Conservation (phyloP, 306 rosid species). For the Luffa aegyptiaca region DNA sequence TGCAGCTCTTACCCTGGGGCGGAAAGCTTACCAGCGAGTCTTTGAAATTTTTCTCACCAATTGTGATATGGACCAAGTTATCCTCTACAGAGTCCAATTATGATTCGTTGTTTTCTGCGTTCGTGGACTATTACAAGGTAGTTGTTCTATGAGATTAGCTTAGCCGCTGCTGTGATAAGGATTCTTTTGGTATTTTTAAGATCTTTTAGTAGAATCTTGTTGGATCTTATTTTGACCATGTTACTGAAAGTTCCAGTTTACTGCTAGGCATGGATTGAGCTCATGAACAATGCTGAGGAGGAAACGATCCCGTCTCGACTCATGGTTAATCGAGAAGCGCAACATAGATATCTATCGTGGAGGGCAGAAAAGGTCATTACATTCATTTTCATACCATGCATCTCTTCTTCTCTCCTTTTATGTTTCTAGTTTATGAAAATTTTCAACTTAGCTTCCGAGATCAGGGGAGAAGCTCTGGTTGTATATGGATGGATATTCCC, state of each 20-base stretch:
- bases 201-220: not conserved
- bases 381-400: not conserved
- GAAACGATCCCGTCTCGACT: slow-evolving; percentile 46
- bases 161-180: not conserved
- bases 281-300: slow-evolving; percentile 31
- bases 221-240: slow-evolving; percentile 1
- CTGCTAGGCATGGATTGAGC: slow-evolving; percentile 64
- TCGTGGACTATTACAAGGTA: slow-evolving; percentile 88
- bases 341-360: slow-evolving; percentile 75
- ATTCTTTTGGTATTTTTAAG: not conserved
- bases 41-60: slow-evolving; percentile 73
- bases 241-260: not conserved
- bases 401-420: not conserved
- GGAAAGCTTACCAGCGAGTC: slow-evolving; percentile 94
- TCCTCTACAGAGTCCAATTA: slow-evolving; percentile 42
- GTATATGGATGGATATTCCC: not conserved
- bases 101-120: slow-evolving; percentile 59
- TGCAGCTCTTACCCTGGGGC: slow-evolving; percentile 99
- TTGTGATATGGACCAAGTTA: slow-evolving; percentile 92
- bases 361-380: slow-evolving; percentile 63
- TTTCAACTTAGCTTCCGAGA: not conserved
- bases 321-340: slow-evolving; percentile 56
- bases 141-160: not conserved
- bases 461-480: not conserved
- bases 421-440: not conserved